phyloP scores from a whole-genome alignment of 225 moss, liverwort and hornwort species.

The Marchantia polymorpha region DNA sequence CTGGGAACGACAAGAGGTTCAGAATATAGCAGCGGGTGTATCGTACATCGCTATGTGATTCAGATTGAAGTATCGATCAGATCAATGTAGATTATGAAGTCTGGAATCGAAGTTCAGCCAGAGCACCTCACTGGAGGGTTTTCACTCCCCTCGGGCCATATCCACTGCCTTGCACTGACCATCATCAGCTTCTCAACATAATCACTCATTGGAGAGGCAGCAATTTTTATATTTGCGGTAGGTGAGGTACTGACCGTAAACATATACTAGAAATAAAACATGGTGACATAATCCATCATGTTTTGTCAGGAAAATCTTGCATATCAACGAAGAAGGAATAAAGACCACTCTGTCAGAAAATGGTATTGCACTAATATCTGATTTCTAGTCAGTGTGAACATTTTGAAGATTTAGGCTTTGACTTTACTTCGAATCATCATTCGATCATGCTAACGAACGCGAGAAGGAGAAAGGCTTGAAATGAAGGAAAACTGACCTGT shows the following conservation, averaged over 20 bases:
- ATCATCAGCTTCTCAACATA: slow-evolving; percentile 1
- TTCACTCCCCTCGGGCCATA: background rate
- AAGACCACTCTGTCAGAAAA: too few species aligned
- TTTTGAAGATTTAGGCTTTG: too few species aligned
- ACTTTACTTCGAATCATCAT: too few species aligned
- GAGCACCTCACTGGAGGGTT: slow-evolving; percentile 13
- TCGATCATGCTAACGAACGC: too few species aligned
- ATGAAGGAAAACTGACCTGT: background rate
- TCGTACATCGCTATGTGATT: slow-evolving; percentile 22
- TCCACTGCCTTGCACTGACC: slow-evolving; percentile 20
- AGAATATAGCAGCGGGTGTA: slow-evolving; percentile 7
- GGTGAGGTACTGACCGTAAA: background rate
- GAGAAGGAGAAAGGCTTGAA: too few species aligned
- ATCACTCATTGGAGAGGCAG: too few species aligned
- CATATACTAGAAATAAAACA: too few species aligned
- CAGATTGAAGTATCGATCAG: background rate
- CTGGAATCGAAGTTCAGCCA: slow-evolving; percentile 19
- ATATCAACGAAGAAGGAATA: too few species aligned
- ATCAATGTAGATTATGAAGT: slow-evolving; percentile 3
- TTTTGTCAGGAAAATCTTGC: too few species aligned
- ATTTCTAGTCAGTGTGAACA: background rate
- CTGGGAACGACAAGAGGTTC: background rate
- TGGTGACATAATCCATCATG: too few species aligned
- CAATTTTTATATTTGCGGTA: too few species aligned
- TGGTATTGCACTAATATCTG: background rate